A percentile compares a stretch with the other conserved stretches of the same genome.
Evolutionary conservation across 371 early-diverging fungal genomes (phyloP).

Genomic region (Rhizopus delemar): DNA sequence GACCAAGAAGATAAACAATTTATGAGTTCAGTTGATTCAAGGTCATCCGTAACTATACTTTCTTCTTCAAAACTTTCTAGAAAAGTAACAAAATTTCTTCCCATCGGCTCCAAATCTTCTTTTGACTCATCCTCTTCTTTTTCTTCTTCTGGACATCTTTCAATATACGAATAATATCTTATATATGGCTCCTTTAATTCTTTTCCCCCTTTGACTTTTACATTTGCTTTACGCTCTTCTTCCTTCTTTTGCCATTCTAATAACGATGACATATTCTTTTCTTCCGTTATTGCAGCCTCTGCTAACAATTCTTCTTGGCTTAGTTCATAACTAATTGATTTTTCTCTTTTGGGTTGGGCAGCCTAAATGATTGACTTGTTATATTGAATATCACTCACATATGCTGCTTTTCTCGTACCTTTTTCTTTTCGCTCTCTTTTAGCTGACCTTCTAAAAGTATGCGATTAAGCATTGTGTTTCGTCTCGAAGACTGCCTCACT

Average conservation of each 20-base stretch:
- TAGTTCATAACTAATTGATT: constrained; percentile 41
- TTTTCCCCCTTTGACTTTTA: constrained; percentile 49
- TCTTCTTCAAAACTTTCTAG: constrained; percentile 22
- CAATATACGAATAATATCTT: constrained; percentile 56
- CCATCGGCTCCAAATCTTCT: constrained; percentile 33
- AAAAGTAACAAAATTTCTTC: constrained; percentile 46
- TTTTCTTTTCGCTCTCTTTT: constrained; percentile 49
- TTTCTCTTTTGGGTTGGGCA: constrained; percentile 49
- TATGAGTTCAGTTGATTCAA: constrained; percentile 42
- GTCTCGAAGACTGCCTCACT: constrained; percentile 58
- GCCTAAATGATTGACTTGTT: constrained; percentile 13
- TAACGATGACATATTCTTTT: constrained; percentile 53
- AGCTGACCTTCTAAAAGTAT: constrained; percentile 56
- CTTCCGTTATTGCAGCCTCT: constrained; percentile 63
- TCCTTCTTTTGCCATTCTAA: constrained; percentile 63
- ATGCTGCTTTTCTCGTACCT: constrained; percentile 24
- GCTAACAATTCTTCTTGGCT: constrained; percentile 64
- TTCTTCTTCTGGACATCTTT: constrained; percentile 40
- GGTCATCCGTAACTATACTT: constrained; percentile 29
- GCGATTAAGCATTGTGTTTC: constrained; percentile 57
- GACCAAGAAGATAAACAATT: constrained; percentile 35
- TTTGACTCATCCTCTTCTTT: constrained; percentile 15
- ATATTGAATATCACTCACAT: neutral
- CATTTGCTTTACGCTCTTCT: constrained; percentile 44
- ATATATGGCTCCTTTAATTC: constrained; percentile 48